These are phyloP conservation scores for Paraphoma sp. DNA, from an alignment of 2,329 filamentous ascomycete species.

Conservation along the genomic window DNA sequence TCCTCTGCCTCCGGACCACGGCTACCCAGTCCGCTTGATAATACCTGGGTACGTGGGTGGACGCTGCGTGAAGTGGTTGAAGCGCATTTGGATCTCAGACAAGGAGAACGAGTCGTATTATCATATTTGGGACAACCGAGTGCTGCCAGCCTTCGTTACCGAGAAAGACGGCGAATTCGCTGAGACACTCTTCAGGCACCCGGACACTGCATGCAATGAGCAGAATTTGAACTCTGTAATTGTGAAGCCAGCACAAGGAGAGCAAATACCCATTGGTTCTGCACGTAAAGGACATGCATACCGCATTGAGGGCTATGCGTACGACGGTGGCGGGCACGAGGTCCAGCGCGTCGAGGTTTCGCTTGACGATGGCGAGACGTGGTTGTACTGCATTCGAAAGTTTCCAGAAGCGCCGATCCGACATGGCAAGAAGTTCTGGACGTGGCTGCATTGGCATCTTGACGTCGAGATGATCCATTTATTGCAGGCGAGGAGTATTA, in stretches of 20 bases:
- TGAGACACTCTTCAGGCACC: slow-evolving; percentile 55
- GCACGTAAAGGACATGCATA: slow-evolving; percentile 51
- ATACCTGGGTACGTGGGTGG: slow-evolving; percentile 59
- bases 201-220: slow-evolving; percentile 53
- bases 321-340: slow-evolving; percentile 58
- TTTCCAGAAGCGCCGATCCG: slow-evolving; percentile 58
- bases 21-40: slow-evolving; percentile 56
- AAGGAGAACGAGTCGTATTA: slow-evolving; percentile 60
- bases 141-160: slow-evolving; percentile 58
- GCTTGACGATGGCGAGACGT: slow-evolving; percentile 55
- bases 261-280: slow-evolving; percentile 49
- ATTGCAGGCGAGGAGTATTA: slow-evolving; percentile 51
- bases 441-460: slow-evolving; percentile 61
- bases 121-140: slow-evolving; percentile 63
- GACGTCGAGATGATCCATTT: slow-evolving; percentile 56
- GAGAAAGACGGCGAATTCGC: slow-evolving; percentile 59
- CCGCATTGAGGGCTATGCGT: slow-evolving; percentile 59
- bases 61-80: slow-evolving; percentile 61
- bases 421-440: slow-evolving; percentile 62
- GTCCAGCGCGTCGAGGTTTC: slow-evolving; percentile 61
- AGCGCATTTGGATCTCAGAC: slow-evolving; percentile 56
- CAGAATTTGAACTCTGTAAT: slow-evolving; percentile 62
- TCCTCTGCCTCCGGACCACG: slow-evolving; percentile 53
- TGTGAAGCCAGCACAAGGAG: slow-evolving; percentile 53
- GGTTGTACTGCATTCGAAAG: slow-evolving; percentile 58